Evolutionary conservation across 2,329 filamentous ascomycete genomes (phyloP).

Genomic region (Colletotrichum gigasporum): DNA sequence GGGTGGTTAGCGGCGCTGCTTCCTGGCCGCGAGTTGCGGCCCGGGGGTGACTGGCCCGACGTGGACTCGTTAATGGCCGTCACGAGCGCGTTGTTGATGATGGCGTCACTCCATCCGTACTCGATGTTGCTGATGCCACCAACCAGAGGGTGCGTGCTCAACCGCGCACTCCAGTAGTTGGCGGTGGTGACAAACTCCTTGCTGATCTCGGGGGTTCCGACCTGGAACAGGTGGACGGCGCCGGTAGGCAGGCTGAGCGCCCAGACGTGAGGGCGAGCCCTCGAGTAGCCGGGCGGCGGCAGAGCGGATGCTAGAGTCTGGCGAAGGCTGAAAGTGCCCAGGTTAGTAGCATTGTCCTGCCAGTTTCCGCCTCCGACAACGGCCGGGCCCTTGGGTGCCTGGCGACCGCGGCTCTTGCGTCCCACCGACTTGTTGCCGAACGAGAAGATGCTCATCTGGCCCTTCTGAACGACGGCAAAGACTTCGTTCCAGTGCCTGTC

Average conservation of each 20-base stretch:
- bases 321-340: constrained; percentile 87
- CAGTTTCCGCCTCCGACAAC: constrained; percentile 96
- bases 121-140: constrained; percentile 97
- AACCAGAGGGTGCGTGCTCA: constrained; percentile 92
- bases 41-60: constrained; percentile 39
- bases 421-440: constrained; percentile 82
- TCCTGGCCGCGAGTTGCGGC: constrained; percentile 56
- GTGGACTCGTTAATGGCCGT: constrained; percentile 60
- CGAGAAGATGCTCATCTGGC: constrained; percentile 92
- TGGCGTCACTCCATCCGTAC: constrained; percentile 91
- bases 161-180: constrained; percentile 96
- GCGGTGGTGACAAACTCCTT: constrained; percentile 93
- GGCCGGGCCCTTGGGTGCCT: constrained; percentile 61
- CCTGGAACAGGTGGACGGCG: constrained; percentile 97
- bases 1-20: constrained; percentile 54
- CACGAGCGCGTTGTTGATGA: constrained; percentile 72
- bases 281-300: constrained; percentile 92
- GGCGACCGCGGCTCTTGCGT: constrained; percentile 67
- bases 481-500: constrained; percentile 95
- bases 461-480: constrained; percentile 96
- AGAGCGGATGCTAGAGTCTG: constrained; percentile 92
- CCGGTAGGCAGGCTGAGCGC: constrained; percentile 91
- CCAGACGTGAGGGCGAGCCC: constrained; percentile 91
- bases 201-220: constrained; percentile 92
- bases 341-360: constrained; percentile 93